Conservation (phyloP, 495 filamentous ascomycete species). For the Aspergillus ellipticus region DNA sequence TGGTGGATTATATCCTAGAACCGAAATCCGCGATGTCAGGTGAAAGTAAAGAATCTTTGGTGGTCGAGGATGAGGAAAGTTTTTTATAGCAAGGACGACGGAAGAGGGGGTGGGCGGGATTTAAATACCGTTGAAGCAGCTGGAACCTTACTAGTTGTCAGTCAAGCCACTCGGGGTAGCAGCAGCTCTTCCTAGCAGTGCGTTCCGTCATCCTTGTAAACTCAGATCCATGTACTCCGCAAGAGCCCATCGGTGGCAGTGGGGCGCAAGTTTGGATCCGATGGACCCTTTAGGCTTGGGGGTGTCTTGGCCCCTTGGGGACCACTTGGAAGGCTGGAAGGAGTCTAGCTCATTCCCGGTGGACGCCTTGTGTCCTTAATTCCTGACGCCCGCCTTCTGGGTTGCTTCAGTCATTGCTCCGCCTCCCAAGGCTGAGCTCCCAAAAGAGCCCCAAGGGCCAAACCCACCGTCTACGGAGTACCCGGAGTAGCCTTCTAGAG, state of each 20-base stretch:
- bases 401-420: slow-evolving; percentile 1
- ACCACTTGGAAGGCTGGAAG: not conserved
- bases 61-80: slow-evolving; percentile 3
- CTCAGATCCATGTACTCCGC: not conserved
- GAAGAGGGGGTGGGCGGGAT: not conserved
- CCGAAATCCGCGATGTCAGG: not conserved
- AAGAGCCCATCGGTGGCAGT: not conserved
- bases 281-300: not conserved
- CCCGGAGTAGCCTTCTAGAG: no score
- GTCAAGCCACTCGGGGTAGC: not conserved
- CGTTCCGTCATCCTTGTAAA: not conserved
- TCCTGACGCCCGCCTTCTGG: not conserved
- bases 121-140: not conserved
- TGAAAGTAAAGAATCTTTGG: slow-evolving; percentile 7
- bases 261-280: not conserved
- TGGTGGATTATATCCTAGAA: slow-evolving; percentile 4
- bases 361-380: not conserved
- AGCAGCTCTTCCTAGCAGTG: not conserved
- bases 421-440: slow-evolving; percentile 21
- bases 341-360: not conserved
- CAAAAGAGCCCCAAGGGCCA: slow-evolving; percentile 10
- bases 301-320: not conserved
- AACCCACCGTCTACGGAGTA: no score
- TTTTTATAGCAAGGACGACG: not conserved
- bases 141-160: not conserved